Evolutionary conservation across 2,329 filamentous ascomycete genomes (phyloP), one percentile per base, ranked within the genome.

Genomic region (Sporothrix schenckii): DNA sequence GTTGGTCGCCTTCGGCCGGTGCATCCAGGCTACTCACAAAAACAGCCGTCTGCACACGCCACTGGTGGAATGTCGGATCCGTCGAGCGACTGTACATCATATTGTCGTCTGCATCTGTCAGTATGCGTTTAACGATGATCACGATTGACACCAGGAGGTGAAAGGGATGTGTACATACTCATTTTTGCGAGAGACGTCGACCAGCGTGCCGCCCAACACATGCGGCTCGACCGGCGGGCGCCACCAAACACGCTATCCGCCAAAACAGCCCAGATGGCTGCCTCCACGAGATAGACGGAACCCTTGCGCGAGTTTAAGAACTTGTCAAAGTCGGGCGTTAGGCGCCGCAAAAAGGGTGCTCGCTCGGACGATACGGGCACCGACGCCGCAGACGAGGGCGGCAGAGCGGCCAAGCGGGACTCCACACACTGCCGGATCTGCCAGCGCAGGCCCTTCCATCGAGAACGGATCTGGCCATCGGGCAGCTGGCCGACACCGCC

Each of bases 1-100:
- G 50, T 21, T 44, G 39, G 4, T 54, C 53, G 27, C 34, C 67
- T 13, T 58, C 66, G 14, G 41, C 30, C 1, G 58, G 19, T 1
- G 16, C n/a, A 7, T 66, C 49, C 30, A 67, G 34, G 30, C 52
- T 52, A 9, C 44, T 58, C 16, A 70, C 49, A 44, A 72, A 70
- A 4, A 47, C 41, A 27, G 72, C 72, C 1, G 72, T 72, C 53
- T 71, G 72, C 13, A 70, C 63, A 19, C 72, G 67, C 72, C 72
- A 72, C 19, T 53, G 63, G 14, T 72, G 72, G 61, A 68, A 72
- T 4, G 69, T 67, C 4, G 71, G 53, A 14, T 71, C 69, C n/a
- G 30, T 11, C 34, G 41, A n/a, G 14, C 61, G 54, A 19, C 21
- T 47, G n/a, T 49, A 47, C 56, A 71, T 56, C 66, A 66, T 63